These are phyloP conservation scores for Kodamaea sagamina DNA, from an alignment of 805 yeast species.

Conservation along the genomic window DNA sequence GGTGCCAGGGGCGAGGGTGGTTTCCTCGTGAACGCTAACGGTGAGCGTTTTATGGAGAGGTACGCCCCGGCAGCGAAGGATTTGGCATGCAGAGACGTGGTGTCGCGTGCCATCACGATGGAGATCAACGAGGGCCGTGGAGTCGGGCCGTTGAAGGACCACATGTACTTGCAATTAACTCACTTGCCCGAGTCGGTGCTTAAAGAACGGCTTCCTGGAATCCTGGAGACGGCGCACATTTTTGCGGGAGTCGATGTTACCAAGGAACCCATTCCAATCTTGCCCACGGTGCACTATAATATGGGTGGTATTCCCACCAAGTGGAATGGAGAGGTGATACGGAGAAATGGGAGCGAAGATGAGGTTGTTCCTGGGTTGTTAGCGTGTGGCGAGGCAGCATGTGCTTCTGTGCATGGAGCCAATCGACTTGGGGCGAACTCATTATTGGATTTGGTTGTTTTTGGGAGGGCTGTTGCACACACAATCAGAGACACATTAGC, in stretches of 20 bases:
- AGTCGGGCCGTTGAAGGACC: constrained; percentile 95
- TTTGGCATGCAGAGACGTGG: constrained; percentile 97
- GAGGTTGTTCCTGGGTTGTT: constrained; percentile 86
- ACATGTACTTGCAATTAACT: constrained; percentile 88
- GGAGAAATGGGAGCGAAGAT: constrained; percentile 78
- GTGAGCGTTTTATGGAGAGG: constrained; percentile 99
- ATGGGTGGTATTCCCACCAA: constrained; percentile 99
- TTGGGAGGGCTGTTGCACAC: constrained; percentile 97
- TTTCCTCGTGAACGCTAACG: constrained; percentile 90
- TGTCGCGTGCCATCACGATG: constrained; percentile 96
- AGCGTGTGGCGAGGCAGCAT: constrained; percentile 99
- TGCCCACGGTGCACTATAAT: constrained; percentile 98
- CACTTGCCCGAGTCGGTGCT: constrained; percentile 91
- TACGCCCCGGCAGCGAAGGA: constrained; percentile 99
- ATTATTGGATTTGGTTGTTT: constrained; percentile 90
- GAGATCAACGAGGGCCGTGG: constrained; percentile 99
- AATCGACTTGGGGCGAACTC: constrained; percentile 99
- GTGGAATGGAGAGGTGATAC: constrained; percentile 93
- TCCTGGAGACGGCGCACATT: constrained; percentile 96
- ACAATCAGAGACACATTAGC: constrained; percentile 81
- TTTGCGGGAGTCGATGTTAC: constrained; percentile 99
- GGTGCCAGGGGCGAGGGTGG: constrained; percentile 99
- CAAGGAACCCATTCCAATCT: constrained; percentile 96
- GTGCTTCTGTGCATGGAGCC: constrained; percentile 99
- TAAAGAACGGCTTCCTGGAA: constrained; percentile 97